phyloP scores from a whole-genome alignment of 495 filamentous ascomycete genomes.

The Chaetomium fimeti region DNA sequence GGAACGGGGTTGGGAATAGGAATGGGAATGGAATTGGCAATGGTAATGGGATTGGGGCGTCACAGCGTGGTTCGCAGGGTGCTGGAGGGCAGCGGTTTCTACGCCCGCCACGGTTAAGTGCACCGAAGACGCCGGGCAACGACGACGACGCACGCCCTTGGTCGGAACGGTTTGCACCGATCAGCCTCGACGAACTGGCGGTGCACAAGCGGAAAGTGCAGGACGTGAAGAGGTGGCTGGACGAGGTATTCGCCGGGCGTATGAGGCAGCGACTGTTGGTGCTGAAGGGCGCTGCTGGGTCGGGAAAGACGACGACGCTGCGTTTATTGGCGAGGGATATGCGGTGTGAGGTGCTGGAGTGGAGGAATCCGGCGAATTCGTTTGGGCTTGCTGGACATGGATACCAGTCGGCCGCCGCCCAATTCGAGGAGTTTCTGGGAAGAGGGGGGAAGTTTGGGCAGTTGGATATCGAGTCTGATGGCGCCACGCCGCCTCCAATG shows the following conservation, averaged over 20 bases:
- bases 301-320: conserved; percentile 88
- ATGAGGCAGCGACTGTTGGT: conserved; percentile 69
- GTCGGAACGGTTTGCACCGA: conserved; percentile 79
- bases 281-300: conserved; percentile 86
- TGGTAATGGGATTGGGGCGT: not conserved
- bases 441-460: conserved; percentile 75
- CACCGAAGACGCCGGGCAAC: conserved; percentile 12
- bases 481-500: conserved; percentile 23
- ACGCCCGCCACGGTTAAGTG: not conserved
- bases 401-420: conserved; percentile 62
- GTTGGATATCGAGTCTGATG: conserved; percentile 58
- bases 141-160: conserved; percentile 64
- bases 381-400: conserved; percentile 52
- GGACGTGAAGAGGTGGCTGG: conserved; percentile 81
- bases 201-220: conserved; percentile 91
- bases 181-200: conserved; percentile 73
- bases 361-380: conserved; percentile 74
- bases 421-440: conserved; percentile 89
- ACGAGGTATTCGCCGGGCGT: conserved; percentile 64
- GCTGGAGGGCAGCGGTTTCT: conserved; percentile 44
- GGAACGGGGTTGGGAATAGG: not conserved
- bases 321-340: conserved; percentile 69
- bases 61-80: not conserved
- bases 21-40: not conserved
- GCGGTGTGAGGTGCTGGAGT: conserved; percentile 75